Base-by-base conservation (phyloP, 148 eudicot genomes). In the Amaranthus palmeri region DNA sequence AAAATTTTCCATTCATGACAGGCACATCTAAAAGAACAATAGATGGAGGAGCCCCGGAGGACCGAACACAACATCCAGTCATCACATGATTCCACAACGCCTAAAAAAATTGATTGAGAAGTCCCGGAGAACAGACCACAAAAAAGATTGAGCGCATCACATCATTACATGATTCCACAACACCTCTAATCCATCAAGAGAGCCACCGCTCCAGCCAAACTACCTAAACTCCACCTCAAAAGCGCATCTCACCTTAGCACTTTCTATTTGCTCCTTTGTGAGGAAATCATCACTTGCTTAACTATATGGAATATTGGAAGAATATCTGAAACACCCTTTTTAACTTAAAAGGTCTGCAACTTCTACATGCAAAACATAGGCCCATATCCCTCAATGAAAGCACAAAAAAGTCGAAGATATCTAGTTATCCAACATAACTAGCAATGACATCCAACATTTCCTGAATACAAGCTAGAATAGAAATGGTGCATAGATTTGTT, bases 21-120 rank as follows among this genome's bases (percentile, higher is more conserved):
- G 45, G 36, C 6, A 60, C 6, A 18, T 60, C 64, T 41, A 60
- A 36, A 60, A 36, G 45, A 10, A 36, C 6, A 60, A 3, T 36
- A 60, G n/a, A 60, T 3, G 64, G 64, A 10, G 4, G 36, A 60
- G 43, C 40, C 64, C 17, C 10, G 64, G 41, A 60, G 64, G 3
- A 10, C 43, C 18, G 61, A 8, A 45, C 43, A 9, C 46, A 9
- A 40, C 36, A 58, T 41, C 43, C n/a, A n/a, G 13, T 4, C 3
- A 60, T 58, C 43, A 25, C 61, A 60, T 3, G 64, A 40, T 60
- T 12, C 64, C 64, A 60, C 64, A 60, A 60, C 6, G 36, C n/a
- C 44, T 60, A n/a, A n/a, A n/a, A n/a, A n/a, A n/a, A n/a, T n/a
- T n/a, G n/a, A n/a, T n/a, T n/a, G n/a, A n/a, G n/a, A n/a, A n/a